Base-by-base conservation (phyloP, 1,284 basidiomycete genomes). In the Ceratobasidium sp. region DNA sequence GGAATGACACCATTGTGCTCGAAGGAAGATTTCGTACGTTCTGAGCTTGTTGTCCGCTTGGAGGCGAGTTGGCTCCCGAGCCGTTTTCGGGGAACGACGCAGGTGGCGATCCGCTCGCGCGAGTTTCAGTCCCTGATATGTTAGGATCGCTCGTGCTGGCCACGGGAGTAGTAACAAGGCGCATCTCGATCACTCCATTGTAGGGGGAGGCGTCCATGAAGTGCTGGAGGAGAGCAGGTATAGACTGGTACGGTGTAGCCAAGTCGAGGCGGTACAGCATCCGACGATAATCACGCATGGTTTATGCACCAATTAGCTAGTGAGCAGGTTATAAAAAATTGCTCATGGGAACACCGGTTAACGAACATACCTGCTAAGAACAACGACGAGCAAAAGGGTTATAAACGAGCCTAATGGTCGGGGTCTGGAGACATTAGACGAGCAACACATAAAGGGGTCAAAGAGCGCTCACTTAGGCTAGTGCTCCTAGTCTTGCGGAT, bases 201-300 rank as follows among this genome's bases (percentile, higher is more conserved):
- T 66, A 57, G 9, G 73, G 62, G 40, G 73, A 66, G 10, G 62
- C 62, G 62, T 76, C 73, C 73, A 76, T 76, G 33, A 76, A 76
- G 23, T 76, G 73, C 13, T 76, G 73, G 52, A 76, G 62, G 40
- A 76, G 62, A 9, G 73, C 73, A 17, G 73, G 73, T 26, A 76
- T 76, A 6, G 73, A 76, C 40, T 66, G 73, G 59, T 76, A 76
- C 20, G 73, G 52, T n/a, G 73, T 76, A 3, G 73, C 73, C 73
- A 75, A 44, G 73, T 75, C 73, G 4, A 75, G 62, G 46, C 73
- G 73, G 48, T 75, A 75, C 38, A 75, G 38, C 73, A 75, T 75
- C 44, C 73, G 73, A 50, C 73, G 73, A 46, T 75, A 75, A 62
- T 75, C 73, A 23, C 73, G 73, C 73, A 75, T 75, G 26, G 15